Evolutionary conservation across 2,329 filamentous ascomycete species (phyloP), one percentile per base, ranked within the genome.

Genomic region (Delphinella strobiligena): DNA sequence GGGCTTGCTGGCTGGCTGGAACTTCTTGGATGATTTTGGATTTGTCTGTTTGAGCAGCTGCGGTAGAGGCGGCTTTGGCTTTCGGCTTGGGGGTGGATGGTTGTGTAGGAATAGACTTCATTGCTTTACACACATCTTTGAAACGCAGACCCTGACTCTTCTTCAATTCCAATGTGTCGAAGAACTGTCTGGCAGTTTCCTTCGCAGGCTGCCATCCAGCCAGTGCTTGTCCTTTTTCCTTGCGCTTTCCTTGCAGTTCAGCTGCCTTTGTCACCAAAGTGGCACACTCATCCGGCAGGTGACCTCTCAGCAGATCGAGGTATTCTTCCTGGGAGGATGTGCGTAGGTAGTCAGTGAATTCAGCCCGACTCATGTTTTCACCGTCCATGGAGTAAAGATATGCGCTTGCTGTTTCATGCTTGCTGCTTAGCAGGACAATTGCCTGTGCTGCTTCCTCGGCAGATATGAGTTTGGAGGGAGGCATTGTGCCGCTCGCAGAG

Each of bases 291-390:
- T 31, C 4, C 18, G 31, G 8, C 14, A 34, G 24, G 3, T 43
- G 37, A 31, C 36, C 41, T 22, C 38, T 15, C 7, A 46, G 32
- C 2, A 43, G 22, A 16, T 46, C 44, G 8, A 35, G 19, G 31
- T 46, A 46, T 27, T 46, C 44, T 5, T 40, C 27, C 17, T 30
- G 36, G n/a, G 31, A 34, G 34, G 36, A 36, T 11, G 14, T 18
- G 24, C 34, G 34, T 4, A 41, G 30, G 8, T 36, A n/a, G 5
- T n/a, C 11, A 19, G 30, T 31, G 7, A 30, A 31, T 19, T 41
- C 39, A 4, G 9, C n/a, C 7, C 35, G 39, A 1, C 5, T 32
- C 14, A 29, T 16, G 3, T 29, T 34, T 10, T 33, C 30, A n/a
- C 31, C 39, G 5, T 27, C 31, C 18, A 31, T 15, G 9, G 5